Conservation (phyloP, 2,329 filamentous ascomycete species). For the Ambrosiella beaveri region DNA sequence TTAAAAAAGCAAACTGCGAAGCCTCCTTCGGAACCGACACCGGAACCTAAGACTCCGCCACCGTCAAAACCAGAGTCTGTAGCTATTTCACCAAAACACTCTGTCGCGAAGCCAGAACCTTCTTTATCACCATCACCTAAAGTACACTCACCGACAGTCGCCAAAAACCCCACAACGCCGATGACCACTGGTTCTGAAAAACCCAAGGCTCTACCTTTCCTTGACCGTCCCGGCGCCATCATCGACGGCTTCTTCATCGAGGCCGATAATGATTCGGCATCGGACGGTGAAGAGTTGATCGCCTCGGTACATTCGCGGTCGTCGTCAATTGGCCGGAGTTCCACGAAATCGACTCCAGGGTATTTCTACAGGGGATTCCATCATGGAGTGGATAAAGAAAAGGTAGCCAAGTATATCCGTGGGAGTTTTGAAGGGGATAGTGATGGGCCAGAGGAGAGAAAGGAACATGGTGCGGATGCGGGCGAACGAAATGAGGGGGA, state of each 20-base stretch:
- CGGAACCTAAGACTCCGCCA: background rate
- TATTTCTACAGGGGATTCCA: background rate
- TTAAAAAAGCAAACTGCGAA: too few relatives aligned
- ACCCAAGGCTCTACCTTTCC: background rate
- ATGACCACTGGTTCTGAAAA: background rate
- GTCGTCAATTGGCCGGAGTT: slow-evolving; percentile 1
- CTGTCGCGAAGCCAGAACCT: too few relatives aligned
- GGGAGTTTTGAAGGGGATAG: background rate
- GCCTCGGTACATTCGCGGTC: slow-evolving; percentile 1
- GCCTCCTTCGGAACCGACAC: background rate
- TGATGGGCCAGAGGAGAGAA: background rate
- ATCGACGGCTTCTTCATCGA: slow-evolving; percentile 1
- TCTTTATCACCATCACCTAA: background rate
- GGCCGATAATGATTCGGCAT: slow-evolving; percentile 1
- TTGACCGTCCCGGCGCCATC: background rate
- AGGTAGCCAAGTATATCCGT: background rate
- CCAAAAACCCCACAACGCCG: background rate
- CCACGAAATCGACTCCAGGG: background rate
- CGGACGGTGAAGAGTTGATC: background rate
- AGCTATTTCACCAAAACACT: too few relatives aligned
- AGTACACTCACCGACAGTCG: background rate
- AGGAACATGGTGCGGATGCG: background rate
- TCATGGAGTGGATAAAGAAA: background rate
- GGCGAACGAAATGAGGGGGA: too few relatives aligned
- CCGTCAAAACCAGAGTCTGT: too few relatives aligned